Percentiles rank a stretch among this genome's conserved stretches.
Conservation (phyloP, 495 filamentous ascomycete genomes). For the Penicillium tannophilum region DNA sequence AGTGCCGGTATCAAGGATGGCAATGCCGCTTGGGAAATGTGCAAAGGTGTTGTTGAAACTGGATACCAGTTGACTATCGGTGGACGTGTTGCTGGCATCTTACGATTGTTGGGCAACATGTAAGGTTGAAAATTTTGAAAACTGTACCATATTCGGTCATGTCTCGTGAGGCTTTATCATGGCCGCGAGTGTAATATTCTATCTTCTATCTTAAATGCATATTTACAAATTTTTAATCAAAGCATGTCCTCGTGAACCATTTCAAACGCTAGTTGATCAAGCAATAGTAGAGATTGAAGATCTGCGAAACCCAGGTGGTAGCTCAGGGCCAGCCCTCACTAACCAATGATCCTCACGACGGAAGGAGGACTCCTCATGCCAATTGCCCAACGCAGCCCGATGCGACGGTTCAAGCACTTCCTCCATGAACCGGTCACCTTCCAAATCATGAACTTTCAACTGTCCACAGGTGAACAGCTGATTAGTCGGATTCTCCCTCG, state of each 20-base stretch:
- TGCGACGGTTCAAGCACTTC: slow-evolving; percentile 27
- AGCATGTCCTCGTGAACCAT: too few relatives aligned
- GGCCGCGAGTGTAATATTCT: neutral
- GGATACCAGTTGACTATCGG: slow-evolving; percentile 58
- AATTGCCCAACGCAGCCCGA: neutral
- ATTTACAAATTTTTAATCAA: too few relatives aligned
- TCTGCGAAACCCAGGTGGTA: neutral
- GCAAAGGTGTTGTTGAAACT: slow-evolving; percentile 62
- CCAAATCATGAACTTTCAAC: slow-evolving; percentile 23
- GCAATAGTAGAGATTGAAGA: neutral
- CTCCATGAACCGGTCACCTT: slow-evolving; percentile 29
- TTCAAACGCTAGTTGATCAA: neutral
- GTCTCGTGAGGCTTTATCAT: neutral
- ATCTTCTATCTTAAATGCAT: neutral
- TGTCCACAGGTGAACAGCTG: slow-evolving; percentile 35
- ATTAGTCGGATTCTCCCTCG: slow-evolving; percentile 5
- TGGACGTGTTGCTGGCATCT: slow-evolving; percentile 51
- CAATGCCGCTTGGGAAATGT: slow-evolving; percentile 57
- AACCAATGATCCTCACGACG: neutral
- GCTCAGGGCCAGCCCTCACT: neutral
- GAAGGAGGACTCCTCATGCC: neutral
- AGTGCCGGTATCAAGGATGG: slow-evolving; percentile 51
- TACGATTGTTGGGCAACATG: slow-evolving; percentile 51
- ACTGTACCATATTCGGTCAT: neutral
- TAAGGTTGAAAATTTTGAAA: slow-evolving; percentile 8